Base-by-base conservation (phyloP, 208 protist genomes). In the Phytomonas sp. region DNA sequence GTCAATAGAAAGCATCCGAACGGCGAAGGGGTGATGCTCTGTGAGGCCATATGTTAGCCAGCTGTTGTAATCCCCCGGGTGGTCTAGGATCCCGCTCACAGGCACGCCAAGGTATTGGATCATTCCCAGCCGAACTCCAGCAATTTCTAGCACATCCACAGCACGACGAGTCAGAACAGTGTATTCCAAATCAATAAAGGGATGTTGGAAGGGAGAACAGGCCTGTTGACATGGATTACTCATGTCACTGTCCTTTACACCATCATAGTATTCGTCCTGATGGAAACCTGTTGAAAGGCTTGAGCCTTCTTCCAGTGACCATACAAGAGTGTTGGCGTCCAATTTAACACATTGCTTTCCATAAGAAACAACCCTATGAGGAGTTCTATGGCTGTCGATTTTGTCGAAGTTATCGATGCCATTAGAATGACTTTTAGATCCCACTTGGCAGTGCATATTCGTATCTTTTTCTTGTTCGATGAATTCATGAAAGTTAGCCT, bases 1-100 rank as follows among this genome's bases (percentile, higher is more conserved):
- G 70, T 94, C 85, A 16, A 92, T 73, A 32, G 87, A 79, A 30
- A 96, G 80, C 88, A 96, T 92, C 37, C 87, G 89, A 23, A 89
- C 77, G 1, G 91, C 84, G 60, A 96, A 96, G 14, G 83, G 83
- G 74, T 94, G 91, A 62, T 88, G 77, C 76, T 96, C 91, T 16
- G 73, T 80, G 49, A 96, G 75, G 29, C 88, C 86, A 49, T 77
- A 72, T 11, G 88, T 93, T 30, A 96, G 74, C 82, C 82, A 93
- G 60, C 66, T 91, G 81, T 96, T 89, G 79, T 89, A 94, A 14
- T 73, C 87, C 10, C 88, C 91, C 5, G 91, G 88, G 76, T 96
- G 91, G 72, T 96, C 88, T 70, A 93, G 69, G 33, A 96, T 81
- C 3, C 91, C 91, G 10, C 73, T 69, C 45, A 96, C 91, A 32